Evolutionary conservation across 2,329 filamentous ascomycete genomes (phyloP).

Genomic region (Fusarium fujikuroi): DNA sequence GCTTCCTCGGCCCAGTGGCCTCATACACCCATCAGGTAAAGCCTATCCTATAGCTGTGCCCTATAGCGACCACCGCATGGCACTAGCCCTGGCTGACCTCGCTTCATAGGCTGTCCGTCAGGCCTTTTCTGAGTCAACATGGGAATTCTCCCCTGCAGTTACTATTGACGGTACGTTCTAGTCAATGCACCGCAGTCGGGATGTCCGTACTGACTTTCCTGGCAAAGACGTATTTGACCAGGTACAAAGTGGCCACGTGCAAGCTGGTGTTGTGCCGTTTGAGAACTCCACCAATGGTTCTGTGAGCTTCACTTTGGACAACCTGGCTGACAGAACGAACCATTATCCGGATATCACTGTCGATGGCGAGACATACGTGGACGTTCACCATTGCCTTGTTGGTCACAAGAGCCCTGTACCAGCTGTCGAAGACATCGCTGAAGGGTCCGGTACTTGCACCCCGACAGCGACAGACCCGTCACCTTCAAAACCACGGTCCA

Average conservation of each 20-base stretch:
- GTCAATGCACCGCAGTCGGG: background rate
- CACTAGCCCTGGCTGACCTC: slow-evolving; percentile 23
- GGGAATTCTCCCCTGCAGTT: slow-evolving; percentile 60
- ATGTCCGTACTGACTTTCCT: slow-evolving; percentile 12
- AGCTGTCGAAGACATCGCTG: slow-evolving; percentile 43
- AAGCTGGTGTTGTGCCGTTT: slow-evolving; percentile 88
- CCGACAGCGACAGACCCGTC: slow-evolving; percentile 60
- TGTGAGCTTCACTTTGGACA: slow-evolving; percentile 89
- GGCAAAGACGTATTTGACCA: slow-evolving; percentile 78
- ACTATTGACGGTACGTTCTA: slow-evolving; percentile 61
- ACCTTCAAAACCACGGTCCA: slow-evolving; percentile 57
- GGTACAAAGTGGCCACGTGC: slow-evolving; percentile 73
- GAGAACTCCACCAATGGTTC: slow-evolving; percentile 97
- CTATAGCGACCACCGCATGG: slow-evolving; percentile 31
- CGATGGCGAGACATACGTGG: slow-evolving; percentile 84
- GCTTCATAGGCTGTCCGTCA: slow-evolving; percentile 57
- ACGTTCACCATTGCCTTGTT: slow-evolving; percentile 88
- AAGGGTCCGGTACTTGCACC: slow-evolving; percentile 59
- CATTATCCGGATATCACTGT: slow-evolving; percentile 77
- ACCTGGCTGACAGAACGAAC: slow-evolving; percentile 79
- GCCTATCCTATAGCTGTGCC: slow-evolving; percentile 14
- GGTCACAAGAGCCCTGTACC: slow-evolving; percentile 56
- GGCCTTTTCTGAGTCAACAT: slow-evolving; percentile 60
- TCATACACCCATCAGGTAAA: slow-evolving; percentile 64
- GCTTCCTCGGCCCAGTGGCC: slow-evolving; percentile 60